These are phyloP conservation scores for Aphanomyces euteiches DNA, from an alignment of 352 stramenopile genomes.

Conservation along the genomic window DNA sequence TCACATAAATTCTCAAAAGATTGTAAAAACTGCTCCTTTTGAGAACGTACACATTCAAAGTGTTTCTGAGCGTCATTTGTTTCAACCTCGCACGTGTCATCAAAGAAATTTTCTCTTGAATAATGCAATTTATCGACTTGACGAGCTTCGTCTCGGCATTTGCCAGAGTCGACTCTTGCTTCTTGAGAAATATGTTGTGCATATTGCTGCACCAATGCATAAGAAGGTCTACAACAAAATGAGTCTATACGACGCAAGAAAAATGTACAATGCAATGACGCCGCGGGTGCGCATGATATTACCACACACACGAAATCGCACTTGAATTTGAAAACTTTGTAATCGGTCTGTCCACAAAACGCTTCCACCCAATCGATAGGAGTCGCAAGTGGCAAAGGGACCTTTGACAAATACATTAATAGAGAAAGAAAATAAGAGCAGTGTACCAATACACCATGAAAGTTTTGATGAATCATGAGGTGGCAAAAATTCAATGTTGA, in stretches of 20 bases:
- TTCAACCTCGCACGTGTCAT: background rate
- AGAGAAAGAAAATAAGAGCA: background rate
- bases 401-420: background rate
- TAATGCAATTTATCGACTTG: constrained; percentile 5
- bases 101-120: background rate
- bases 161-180: background rate
- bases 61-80: constrained; percentile 15
- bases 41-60: constrained; percentile 15
- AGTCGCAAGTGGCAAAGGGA: too few relatives aligned
- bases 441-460: constrained; percentile 14
- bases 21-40: background rate
- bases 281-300: background rate
- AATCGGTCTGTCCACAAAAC: too few relatives aligned
- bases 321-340: background rate
- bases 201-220: constrained; percentile 1
- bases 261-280: background rate
- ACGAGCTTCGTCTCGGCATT: background rate
- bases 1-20: constrained; percentile 2
- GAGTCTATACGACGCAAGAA: background rate
- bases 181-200: background rate
- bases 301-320: background rate
- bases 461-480: background rate
- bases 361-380: too few relatives aligned
- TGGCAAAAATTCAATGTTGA: background rate
- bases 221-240: background rate